Conservation (phyloP, 1,284 basidiomycete species). For the Coriolopsis trogii region DNA sequence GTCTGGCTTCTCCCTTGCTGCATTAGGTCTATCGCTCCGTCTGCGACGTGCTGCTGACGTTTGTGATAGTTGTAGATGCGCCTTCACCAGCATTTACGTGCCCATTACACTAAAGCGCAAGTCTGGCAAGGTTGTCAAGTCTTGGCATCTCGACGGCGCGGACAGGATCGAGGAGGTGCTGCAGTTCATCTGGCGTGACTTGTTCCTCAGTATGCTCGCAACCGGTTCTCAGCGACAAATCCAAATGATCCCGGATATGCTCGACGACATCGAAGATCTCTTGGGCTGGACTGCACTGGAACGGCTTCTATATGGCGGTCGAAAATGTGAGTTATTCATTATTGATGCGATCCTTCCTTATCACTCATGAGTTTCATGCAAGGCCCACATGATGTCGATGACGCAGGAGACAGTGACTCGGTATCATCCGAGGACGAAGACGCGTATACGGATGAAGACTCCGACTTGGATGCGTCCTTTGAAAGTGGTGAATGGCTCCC, state of each 20-base stretch:
- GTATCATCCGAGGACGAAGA: slow-evolving; percentile 24
- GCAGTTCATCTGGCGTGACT: slow-evolving; percentile 70
- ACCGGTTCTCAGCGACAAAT: slow-evolving; percentile 40
- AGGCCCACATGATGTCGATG: slow-evolving; percentile 29
- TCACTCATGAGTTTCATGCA: background rate
- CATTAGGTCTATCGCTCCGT: no score
- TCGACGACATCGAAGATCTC: slow-evolving; percentile 54
- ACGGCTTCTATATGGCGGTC: slow-evolving; percentile 54
- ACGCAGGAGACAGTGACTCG: slow-evolving; percentile 36
- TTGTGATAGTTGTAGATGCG: slow-evolving; percentile 48
- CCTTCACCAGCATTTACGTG: slow-evolving; percentile 48
- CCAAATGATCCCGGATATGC: slow-evolving; percentile 49
- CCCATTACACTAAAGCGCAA: slow-evolving; percentile 45
- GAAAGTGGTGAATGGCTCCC: slow-evolving; percentile 12
- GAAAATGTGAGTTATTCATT: slow-evolving; percentile 37
- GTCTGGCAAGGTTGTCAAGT: slow-evolving; percentile 48
- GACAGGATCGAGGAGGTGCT: slow-evolving; percentile 50
- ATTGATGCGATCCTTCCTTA: no score
- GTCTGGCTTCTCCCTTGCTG: no score
- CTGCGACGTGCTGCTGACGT: background rate
- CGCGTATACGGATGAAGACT: slow-evolving; percentile 27
- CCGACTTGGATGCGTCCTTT: slow-evolving; percentile 21
- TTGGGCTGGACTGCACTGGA: slow-evolving; percentile 54
- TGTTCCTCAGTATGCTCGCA: slow-evolving; percentile 57
- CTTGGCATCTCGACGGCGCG: slow-evolving; percentile 52